A percentile compares a stretch with the other conserved stretches of the same genome.
Evolutionary conservation across 345 rosid genomes (phyloP).

Genomic region (Geranium brycei): DNA sequence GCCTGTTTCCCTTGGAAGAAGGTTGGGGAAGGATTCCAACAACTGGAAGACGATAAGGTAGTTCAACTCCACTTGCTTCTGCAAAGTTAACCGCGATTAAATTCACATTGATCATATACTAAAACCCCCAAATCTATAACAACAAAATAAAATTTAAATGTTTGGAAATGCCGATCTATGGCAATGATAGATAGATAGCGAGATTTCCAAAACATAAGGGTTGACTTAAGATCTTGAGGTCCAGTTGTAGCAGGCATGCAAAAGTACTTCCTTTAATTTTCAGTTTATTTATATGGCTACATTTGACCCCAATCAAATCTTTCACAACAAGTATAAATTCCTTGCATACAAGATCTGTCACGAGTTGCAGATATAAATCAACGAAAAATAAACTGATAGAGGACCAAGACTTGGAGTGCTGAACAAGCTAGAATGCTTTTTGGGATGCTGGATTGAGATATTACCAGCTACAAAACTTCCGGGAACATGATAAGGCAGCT

Average conservation of each 20-base stretch:
- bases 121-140: neutral
- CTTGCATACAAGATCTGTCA: neutral
- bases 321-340: neutral
- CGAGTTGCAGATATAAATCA: neutral
- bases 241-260: neutral
- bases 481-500: slow-evolving; percentile 58
- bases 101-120: slow-evolving; percentile 3
- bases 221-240: neutral
- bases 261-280: neutral
- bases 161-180: too few relatives aligned
- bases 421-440: too few relatives aligned
- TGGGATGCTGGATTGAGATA: slow-evolving; percentile 1
- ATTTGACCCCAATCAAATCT: too few relatives aligned
- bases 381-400: too few relatives aligned
- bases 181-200: neutral
- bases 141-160: neutral
- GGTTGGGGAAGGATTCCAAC: slow-evolving; percentile 82
- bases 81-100: slow-evolving; percentile 17
- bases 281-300: neutral
- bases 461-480: slow-evolving; percentile 56
- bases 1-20: slow-evolving; percentile 55
- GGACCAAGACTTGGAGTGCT: too few relatives aligned
- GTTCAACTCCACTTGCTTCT: slow-evolving; percentile 58
- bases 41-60: slow-evolving; percentile 41
- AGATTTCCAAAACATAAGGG: neutral